Percentiles rank a stretch among this genome's conserved stretches.
Evolutionary conservation across 176 grass and related monocot genomes (phyloP).

Genomic region (Cenchrus fungigraminus): DNA sequence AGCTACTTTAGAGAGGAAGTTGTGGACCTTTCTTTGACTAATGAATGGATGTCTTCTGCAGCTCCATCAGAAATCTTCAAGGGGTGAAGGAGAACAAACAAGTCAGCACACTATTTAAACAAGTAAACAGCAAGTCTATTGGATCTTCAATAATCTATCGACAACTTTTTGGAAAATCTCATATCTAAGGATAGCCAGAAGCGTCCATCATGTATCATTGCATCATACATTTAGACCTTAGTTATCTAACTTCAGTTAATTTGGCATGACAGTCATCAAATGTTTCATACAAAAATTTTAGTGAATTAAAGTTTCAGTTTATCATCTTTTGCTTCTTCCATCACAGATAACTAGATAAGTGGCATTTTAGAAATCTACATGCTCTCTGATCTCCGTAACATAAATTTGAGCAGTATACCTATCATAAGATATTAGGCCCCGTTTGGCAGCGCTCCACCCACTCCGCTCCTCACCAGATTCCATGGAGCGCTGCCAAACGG

Average conservation of each 20-base stretch:
- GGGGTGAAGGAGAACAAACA: conserved; percentile 36
- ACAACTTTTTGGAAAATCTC: conserved; percentile 12
- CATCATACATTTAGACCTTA: conserved; percentile 19
- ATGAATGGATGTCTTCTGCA: conserved; percentile 75
- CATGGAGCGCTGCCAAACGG: no score
- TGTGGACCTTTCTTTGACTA: conserved; percentile 86
- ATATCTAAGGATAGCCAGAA: not conserved
- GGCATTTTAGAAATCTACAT: not conserved
- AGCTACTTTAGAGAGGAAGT: conserved; percentile 31
- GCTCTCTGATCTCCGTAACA: not conserved
- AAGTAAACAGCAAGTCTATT: conserved; percentile 24
- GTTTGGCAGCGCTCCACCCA: no score
- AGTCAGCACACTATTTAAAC: conserved; percentile 28
- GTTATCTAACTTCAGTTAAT: conserved; percentile 17
- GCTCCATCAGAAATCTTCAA: conserved; percentile 85
- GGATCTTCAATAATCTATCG: not conserved
- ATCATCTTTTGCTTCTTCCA: not conserved
- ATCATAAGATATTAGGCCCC: no score
- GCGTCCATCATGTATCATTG: conserved; percentile 24
- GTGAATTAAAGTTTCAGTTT: conserved; percentile 9
- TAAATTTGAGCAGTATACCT: conserved; percentile 6
- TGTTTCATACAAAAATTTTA: conserved; percentile 10
- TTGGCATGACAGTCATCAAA: conserved; percentile 20
- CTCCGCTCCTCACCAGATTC: no score
- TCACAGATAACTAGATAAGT: not conserved